These are phyloP conservation scores for Clavispora phyllophila DNA, from an alignment of 805 yeast genomes.

Conservation along the genomic window DNA sequence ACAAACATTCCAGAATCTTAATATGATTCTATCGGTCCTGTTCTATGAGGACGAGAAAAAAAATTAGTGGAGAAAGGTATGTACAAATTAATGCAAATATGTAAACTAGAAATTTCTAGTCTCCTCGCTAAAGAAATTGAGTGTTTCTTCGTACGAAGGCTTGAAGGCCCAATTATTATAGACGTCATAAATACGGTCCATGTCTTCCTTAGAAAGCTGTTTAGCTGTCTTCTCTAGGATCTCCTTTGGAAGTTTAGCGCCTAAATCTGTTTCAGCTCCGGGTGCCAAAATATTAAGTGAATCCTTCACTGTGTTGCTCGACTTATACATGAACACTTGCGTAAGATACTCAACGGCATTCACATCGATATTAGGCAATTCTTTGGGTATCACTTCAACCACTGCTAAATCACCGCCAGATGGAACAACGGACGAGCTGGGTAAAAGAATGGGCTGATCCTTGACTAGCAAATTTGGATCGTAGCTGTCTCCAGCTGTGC, in stretches of 20 bases:
- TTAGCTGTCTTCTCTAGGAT: conserved; percentile 42
- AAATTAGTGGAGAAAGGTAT: not conserved
- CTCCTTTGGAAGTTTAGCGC: conserved; percentile 18
- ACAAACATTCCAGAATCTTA: conserved; percentile 16
- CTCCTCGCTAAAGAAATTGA: conserved; percentile 14
- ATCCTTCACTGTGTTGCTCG: conserved; percentile 42
- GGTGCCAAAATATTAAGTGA: conserved; percentile 63
- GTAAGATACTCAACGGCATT: conserved; percentile 66
- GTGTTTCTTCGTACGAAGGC: conserved; percentile 41
- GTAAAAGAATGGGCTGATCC: conserved; percentile 33
- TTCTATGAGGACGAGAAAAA: conserved; percentile 4
- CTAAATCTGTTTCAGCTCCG: conserved; percentile 63
- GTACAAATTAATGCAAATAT: not conserved
- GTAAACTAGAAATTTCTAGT: conserved; percentile 8
- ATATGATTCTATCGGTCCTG: not conserved
- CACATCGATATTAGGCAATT: conserved; percentile 26
- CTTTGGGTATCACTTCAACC: conserved; percentile 49
- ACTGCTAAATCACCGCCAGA: conserved; percentile 42
- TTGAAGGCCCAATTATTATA: conserved; percentile 84
- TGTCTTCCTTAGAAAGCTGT: conserved; percentile 52
- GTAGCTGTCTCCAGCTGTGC: conserved; percentile 23
- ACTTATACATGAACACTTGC: conserved; percentile 17
- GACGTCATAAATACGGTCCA: conserved; percentile 42
- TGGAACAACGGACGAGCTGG: conserved; percentile 25
- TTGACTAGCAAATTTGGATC: conserved; percentile 33